Evolutionary conservation across 2,329 filamentous ascomycete genomes (phyloP).

Genomic region (Venturia effusa): DNA sequence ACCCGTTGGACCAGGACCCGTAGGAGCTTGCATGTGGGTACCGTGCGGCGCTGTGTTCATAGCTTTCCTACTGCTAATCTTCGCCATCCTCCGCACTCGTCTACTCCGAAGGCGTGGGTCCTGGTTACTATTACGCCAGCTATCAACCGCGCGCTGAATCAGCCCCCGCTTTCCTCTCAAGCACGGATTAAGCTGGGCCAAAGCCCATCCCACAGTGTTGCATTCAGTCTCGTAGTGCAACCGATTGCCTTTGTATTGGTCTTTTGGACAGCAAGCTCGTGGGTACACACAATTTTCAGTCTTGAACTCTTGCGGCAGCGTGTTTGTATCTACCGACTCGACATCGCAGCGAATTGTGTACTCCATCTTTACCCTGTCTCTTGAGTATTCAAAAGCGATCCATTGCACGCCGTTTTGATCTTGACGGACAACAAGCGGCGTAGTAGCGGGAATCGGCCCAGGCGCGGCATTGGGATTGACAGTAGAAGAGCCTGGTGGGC

Average conservation of each 20-base stretch:
- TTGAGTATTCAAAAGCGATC: conserved; percentile 97
- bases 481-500: conserved; percentile 32
- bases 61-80: conserved; percentile 80
- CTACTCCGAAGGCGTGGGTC: conserved; percentile 84
- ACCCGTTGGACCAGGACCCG: conserved; percentile 48
- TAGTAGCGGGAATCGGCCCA: conserved; percentile 92
- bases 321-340: conserved; percentile 87
- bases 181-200: conserved; percentile 85
- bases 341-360: conserved; percentile 98
- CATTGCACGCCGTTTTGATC: conserved; percentile 96
- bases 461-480: conserved; percentile 86
- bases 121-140: conserved; percentile 98
- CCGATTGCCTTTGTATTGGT: conserved; percentile 92
- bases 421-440: conserved; percentile 84
- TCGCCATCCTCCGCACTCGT: conserved; percentile 87
- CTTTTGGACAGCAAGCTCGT: conserved; percentile 85
- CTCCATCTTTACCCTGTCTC: conserved; percentile 97
- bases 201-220: conserved; percentile 98
- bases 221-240: conserved; percentile 96
- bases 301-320: conserved; percentile 80
- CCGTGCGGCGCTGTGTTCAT: conserved; percentile 49
- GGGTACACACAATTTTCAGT: conserved; percentile 98
- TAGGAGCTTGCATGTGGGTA: conserved; percentile 56
- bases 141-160: conserved; percentile 94
- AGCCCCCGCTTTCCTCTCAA: conserved; percentile 87